Percentiles rank a stretch among this genome's conserved stretches.
Evolutionary conservation across 2,329 filamentous ascomycete genomes (phyloP).

Genomic region (Scedosporium aurantiacum): DNA sequence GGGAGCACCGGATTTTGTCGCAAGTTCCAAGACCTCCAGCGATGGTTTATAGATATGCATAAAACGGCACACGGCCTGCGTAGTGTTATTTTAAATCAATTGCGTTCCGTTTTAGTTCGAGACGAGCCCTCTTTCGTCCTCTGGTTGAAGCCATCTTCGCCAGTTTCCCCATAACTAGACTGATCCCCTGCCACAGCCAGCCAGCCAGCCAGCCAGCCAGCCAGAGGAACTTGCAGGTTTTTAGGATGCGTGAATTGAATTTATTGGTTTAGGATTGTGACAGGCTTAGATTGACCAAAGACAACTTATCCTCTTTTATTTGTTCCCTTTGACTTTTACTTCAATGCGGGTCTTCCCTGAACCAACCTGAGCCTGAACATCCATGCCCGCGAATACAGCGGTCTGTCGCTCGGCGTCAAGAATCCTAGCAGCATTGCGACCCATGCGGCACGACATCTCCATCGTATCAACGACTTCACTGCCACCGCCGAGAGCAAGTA

Average conservation of each 20-base stretch:
- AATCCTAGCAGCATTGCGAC: not conserved
- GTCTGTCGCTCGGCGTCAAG: too few species aligned
- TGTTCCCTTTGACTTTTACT: too few species aligned
- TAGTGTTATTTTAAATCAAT: not conserved
- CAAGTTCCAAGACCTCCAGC: not conserved
- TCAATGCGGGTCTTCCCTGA: too few species aligned
- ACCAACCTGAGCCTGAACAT: too few species aligned
- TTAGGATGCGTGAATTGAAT: not conserved
- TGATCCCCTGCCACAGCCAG: not conserved
- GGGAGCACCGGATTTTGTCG: not conserved
- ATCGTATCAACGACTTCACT: not conserved
- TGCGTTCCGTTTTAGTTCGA: not conserved
- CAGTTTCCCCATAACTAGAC: too few species aligned
- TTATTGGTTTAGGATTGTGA: not conserved
- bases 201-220: too few species aligned
- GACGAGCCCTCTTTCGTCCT: not conserved
- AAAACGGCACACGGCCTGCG: not conserved
- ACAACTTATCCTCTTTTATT: not conserved
- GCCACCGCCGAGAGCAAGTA: not conserved
- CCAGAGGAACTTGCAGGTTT: not conserved
- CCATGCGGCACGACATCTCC: not conserved
- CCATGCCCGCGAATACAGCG: too few species aligned
- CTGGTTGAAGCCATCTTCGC: too few species aligned
- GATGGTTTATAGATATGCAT: constrained; percentile 1
- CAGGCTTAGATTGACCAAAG: not conserved